Evolutionary conservation across 2,329 filamentous ascomycete genomes (phyloP).

Genomic region (Cordyceps sp.): DNA sequence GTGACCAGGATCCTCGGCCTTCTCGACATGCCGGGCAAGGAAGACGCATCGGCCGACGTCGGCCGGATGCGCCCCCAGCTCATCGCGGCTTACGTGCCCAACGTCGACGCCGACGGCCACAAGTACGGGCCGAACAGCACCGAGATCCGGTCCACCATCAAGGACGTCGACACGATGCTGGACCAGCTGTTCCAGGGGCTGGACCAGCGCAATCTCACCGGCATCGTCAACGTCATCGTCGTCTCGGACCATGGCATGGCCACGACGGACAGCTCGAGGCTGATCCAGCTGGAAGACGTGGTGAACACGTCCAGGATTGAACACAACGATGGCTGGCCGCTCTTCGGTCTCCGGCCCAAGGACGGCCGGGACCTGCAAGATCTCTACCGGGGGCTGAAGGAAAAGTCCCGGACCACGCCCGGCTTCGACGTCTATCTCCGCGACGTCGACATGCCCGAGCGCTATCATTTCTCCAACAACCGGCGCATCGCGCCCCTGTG

Average conservation of each 20-base stretch:
- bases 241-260: conserved; percentile 99
- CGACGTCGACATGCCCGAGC: conserved; percentile 74
- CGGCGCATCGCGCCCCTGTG: conserved; percentile 84
- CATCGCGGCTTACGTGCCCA: conserved; percentile 86
- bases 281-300: conserved; percentile 82
- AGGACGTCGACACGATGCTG: conserved; percentile 68
- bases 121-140: conserved; percentile 88
- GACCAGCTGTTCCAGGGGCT: conserved; percentile 60
- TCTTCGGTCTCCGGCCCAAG: conserved; percentile 76
- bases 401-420: conserved; percentile 41
- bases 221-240: conserved; percentile 86
- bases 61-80: conserved; percentile 61
- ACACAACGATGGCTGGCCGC: conserved; percentile 85
- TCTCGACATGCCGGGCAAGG: conserved; percentile 64
- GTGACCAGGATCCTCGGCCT: conserved; percentile 66
- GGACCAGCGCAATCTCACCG: conserved; percentile 64
- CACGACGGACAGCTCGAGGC: conserved; percentile 62
- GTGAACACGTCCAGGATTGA: conserved; percentile 63
- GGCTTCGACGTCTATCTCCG: conserved; percentile 77
- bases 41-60: conserved; percentile 32
- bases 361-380: conserved; percentile 44
- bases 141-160: conserved; percentile 66
- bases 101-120: conserved; percentile 80
- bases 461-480: conserved; percentile 83
- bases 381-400: conserved; percentile 46